Percentiles rank a stretch among this genome's conserved stretches.
Conservation (phyloP, 768 basidiomycete genomes). For the Rhodotorula kratochvilovae region DNA sequence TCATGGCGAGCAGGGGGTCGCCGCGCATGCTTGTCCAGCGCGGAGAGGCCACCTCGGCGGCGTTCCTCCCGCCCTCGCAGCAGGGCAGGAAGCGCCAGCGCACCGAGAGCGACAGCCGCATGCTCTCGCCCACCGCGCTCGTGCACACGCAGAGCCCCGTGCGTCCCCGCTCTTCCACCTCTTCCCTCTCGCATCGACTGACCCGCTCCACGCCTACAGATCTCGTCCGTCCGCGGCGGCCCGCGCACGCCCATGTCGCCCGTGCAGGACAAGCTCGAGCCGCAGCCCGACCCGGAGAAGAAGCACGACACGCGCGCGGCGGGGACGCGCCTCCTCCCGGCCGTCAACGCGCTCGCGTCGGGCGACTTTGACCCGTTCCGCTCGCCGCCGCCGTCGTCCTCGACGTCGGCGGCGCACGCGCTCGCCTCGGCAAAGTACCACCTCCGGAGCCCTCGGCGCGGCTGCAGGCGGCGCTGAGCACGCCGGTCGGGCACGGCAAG, state of each 20-base stretch:
- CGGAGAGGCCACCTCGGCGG: not conserved
- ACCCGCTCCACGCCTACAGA: not conserved
- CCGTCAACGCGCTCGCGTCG: conserved; percentile 37
- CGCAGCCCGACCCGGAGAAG: conserved; percentile 23
- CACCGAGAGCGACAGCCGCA: conserved; percentile 26
- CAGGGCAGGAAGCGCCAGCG: conserved; percentile 2
- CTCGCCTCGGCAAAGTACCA: conserved; percentile 6
- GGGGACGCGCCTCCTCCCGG: conserved; percentile 23
- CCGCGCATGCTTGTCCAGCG: not conserved
- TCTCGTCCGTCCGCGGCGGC: conserved; percentile 36
- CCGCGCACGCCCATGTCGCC: conserved; percentile 35
- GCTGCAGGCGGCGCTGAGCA: conserved; percentile 15
- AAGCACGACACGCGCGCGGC: conserved; percentile 3
- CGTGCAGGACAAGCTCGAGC: conserved; percentile 20
- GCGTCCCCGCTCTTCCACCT: not conserved
- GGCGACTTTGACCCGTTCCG: conserved; percentile 30
- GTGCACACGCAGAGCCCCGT: conserved; percentile 38
- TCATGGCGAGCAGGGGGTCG: conserved; percentile 27
- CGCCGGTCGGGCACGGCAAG: conserved; percentile 11
- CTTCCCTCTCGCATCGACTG: not conserved
- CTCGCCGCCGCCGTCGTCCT: conserved; percentile 17
- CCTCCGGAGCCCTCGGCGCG: conserved; percentile 21
- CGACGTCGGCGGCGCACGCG: not conserved
- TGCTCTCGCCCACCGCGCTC: conserved; percentile 25
- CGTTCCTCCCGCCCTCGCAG: conserved; percentile 15